phyloP scores from a whole-genome alignment of 495 filamentous ascomycete genomes.

The Cryomyces antarcticus region DNA sequence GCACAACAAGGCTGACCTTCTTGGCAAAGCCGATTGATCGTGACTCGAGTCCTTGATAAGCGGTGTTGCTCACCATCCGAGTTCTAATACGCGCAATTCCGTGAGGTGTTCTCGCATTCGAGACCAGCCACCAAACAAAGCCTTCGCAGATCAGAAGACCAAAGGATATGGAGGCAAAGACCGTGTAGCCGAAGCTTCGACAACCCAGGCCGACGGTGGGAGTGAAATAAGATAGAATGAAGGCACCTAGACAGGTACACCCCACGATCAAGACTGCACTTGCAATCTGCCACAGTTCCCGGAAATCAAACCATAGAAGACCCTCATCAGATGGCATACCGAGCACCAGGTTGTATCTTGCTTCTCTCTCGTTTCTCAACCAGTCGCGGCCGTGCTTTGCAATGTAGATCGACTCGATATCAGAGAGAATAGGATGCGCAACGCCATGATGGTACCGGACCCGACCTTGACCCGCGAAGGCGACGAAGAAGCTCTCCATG shows the following conservation, averaged over 20 bases:
- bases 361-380: slow-evolving; percentile 16
- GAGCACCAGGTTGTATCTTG: slow-evolving; percentile 17
- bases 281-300: slow-evolving; percentile 24
- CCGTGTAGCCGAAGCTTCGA: slow-evolving; percentile 26
- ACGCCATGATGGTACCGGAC: slow-evolving; percentile 24
- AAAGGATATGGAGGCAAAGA: slow-evolving; percentile 19
- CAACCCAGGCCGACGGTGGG: slow-evolving; percentile 31
- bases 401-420: slow-evolving; percentile 22
- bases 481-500: slow-evolving; percentile 15
- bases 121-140: slow-evolving; percentile 14
- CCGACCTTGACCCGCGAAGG: slow-evolving; percentile 29
- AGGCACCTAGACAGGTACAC: slow-evolving; percentile 17
- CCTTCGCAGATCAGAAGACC: slow-evolving; percentile 19
- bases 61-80: too few relatives aligned
- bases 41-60: too few relatives aligned
- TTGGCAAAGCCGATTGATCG: too few relatives aligned
- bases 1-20: too few relatives aligned
- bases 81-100: too few relatives aligned
- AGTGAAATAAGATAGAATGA: slow-evolving; percentile 24
- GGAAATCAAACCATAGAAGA: slow-evolving; percentile 22
- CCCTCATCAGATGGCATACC: slow-evolving; percentile 13
- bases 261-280: slow-evolving; percentile 17
- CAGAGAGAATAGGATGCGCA: slow-evolving; percentile 24
- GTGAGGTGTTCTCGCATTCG: too few relatives aligned
- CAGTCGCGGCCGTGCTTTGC: slow-evolving; percentile 20